These are phyloP conservation scores for Teratosphaeria viscida DNA, from an alignment of 2,329 filamentous ascomycete genomes.

Conservation along the genomic window DNA sequence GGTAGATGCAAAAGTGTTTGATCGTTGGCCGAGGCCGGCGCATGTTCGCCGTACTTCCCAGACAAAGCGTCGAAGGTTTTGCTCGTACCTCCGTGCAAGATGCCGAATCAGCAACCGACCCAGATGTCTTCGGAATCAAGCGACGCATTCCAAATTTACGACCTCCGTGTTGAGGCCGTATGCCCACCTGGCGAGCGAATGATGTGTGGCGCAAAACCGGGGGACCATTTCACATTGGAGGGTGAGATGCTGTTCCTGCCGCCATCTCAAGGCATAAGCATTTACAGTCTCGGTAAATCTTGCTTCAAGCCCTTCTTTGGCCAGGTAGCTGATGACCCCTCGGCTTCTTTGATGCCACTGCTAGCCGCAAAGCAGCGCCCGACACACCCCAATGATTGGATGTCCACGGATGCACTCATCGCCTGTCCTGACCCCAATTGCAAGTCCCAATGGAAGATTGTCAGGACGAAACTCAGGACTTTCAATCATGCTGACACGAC, in stretches of 20 bases:
- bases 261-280: slow-evolving; percentile 12
- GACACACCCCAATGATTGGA: slow-evolving; percentile 13
- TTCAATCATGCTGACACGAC: slow-evolving; percentile 14
- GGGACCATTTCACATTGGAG: slow-evolving; percentile 12
- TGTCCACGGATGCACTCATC: slow-evolving; percentile 12
- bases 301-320: neutral
- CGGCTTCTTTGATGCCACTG: slow-evolving; percentile 13
- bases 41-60: neutral
- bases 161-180: slow-evolving; percentile 12
- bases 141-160: neutral
- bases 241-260: slow-evolving; percentile 16
- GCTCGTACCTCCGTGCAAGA: neutral
- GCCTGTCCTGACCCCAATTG: slow-evolving; percentile 13
- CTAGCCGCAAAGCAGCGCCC: slow-evolving; percentile 12
- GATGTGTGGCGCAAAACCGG: slow-evolving; percentile 13
- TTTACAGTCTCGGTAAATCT: slow-evolving; percentile 13
- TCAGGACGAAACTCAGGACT: slow-evolving; percentile 3
- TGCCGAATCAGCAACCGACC: neutral
- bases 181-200: slow-evolving; percentile 11
- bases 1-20: neutral
- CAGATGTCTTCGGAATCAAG: neutral
- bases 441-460: slow-evolving; percentile 11
- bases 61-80: neutral
- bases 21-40: neutral
- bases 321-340: neutral